phyloP scores from a whole-genome alignment of 768 basidiomycete species.

The Solioccasus polychromus region DNA sequence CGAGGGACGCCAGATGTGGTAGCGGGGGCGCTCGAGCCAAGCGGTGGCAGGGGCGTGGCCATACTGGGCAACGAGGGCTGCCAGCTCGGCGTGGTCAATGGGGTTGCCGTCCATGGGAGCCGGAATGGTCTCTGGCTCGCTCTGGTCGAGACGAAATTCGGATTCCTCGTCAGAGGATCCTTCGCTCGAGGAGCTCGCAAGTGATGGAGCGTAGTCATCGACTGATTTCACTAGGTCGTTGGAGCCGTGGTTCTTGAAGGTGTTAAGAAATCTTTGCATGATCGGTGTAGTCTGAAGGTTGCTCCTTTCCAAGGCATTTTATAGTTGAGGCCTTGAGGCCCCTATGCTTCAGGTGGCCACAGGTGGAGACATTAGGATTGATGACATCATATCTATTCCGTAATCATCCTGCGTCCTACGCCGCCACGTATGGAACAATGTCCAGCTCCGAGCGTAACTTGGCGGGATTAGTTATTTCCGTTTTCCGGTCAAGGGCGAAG shows the following conservation, averaged over 20 bases:
- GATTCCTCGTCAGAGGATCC: not conserved
- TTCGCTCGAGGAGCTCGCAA: not conserved
- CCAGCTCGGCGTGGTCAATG: conserved; percentile 28
- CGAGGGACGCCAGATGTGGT: conserved; percentile 44
- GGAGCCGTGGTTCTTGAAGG: conserved; percentile 1
- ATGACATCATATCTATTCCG: too few species aligned
- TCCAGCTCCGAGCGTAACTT: too few species aligned
- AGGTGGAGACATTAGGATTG: too few species aligned
- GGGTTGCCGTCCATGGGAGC: conserved; percentile 2
- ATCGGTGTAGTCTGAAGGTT: too few species aligned
- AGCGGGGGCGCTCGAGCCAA: conserved; percentile 64
- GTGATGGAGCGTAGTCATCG: not conserved
- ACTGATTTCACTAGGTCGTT: not conserved
- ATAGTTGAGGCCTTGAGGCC: too few species aligned
- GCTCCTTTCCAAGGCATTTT: too few species aligned
- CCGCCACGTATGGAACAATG: too few species aligned
- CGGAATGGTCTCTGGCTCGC: conserved; percentile 8
- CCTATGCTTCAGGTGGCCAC: too few species aligned
- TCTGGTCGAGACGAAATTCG: conserved; percentile 1
- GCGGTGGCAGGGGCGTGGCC: conserved; percentile 69
- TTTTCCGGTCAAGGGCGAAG: too few species aligned
- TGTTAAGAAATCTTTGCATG: conserved; percentile 3
- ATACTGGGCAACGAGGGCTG: conserved; percentile 58
- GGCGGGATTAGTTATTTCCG: too few species aligned
- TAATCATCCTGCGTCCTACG: too few species aligned